phyloP scores from a whole-genome alignment of 192 early-diverging fungal species.

The Funneliformis mosseae region DNA sequence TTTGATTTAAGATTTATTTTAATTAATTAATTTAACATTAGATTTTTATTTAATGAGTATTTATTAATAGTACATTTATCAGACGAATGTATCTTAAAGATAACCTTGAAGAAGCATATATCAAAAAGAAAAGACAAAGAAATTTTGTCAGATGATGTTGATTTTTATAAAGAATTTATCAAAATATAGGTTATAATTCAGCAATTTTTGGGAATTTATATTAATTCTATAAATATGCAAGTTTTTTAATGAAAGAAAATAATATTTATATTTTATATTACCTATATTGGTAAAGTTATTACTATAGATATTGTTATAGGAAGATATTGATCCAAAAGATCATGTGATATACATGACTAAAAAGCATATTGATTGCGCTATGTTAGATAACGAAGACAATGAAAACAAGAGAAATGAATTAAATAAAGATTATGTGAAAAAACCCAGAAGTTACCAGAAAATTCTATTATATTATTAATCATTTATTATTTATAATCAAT shows the following conservation, averaged over 20 bases:
- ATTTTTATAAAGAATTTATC: background rate
- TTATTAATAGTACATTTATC: background rate
- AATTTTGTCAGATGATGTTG: background rate
- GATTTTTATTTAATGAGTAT: background rate
- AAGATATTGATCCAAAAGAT: too few relatives aligned
- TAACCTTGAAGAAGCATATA: background rate
- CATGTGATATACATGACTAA: too few relatives aligned
- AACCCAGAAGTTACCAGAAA: too few relatives aligned
- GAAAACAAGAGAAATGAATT: too few relatives aligned
- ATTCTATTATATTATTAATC: too few relatives aligned
- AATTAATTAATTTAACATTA: background rate
- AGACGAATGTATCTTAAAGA: background rate
- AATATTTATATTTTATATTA: background rate
- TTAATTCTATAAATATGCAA: background rate
- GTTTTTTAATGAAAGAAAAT: constrained; percentile 2
- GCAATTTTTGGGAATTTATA: background rate
- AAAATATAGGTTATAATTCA: background rate
- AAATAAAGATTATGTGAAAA: too few relatives aligned
- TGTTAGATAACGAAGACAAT: too few relatives aligned
- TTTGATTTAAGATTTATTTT: background rate
- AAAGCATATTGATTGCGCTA: too few relatives aligned
- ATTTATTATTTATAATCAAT: too few relatives aligned
- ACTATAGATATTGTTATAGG: too few relatives aligned
- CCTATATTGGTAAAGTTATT: background rate
- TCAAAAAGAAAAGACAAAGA: background rate